These are phyloP conservation scores for Cadophora sp. DNA, from an alignment of 2,329 filamentous ascomycete species.

Conservation along the genomic window DNA sequence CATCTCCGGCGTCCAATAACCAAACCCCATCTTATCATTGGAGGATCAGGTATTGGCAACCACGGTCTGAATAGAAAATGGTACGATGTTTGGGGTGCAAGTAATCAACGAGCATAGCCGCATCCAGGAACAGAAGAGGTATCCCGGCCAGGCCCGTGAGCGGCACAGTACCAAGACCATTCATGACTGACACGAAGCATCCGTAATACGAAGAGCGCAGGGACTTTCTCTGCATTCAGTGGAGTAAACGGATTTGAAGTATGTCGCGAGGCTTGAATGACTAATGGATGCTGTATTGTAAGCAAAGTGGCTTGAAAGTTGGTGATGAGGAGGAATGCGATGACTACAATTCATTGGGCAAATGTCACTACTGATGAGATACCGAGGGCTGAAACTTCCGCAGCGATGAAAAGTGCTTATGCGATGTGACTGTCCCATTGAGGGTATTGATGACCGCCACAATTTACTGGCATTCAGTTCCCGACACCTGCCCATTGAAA, in stretches of 20 bases:
- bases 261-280: not conserved
- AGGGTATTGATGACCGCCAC: not conserved
- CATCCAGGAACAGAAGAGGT: not conserved
- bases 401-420: not conserved
- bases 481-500: not conserved
- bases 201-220: not conserved
- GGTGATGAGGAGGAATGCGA: not conserved
- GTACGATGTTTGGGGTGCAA: not conserved
- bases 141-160: not conserved
- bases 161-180: constrained; percentile 1
- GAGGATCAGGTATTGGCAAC: not conserved
- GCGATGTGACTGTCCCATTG: not conserved
- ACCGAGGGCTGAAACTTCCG: not conserved
- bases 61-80: not conserved
- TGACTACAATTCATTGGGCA: not conserved
- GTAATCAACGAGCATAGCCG: constrained; percentile 9
- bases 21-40: not conserved
- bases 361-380: not conserved
- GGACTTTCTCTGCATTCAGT: no score
- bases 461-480: no score
- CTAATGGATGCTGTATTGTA: not conserved
- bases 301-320: not conserved
- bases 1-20: not conserved
- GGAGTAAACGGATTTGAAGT: not conserved
- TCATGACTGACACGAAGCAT: not conserved